Base-by-base conservation (phyloP, 768 basidiomycete genomes). In the Leccinum incarnatum region DNA sequence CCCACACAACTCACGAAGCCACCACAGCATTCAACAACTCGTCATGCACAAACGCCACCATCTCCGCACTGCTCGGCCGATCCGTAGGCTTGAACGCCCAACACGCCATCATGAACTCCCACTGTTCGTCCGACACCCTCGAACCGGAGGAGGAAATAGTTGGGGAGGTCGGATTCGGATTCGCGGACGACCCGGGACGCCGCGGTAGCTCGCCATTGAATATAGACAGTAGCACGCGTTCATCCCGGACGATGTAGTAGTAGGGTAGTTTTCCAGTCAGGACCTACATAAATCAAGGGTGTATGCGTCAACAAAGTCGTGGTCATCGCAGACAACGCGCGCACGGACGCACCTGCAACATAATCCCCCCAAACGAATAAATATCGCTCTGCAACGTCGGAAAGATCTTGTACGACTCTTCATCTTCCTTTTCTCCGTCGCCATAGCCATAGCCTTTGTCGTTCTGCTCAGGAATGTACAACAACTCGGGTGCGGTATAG, bases 401-500 rank as follows among this genome's bases (percentile, higher is more conserved):
- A 53, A 60, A 53, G 30, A 60, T 47, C 34, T 32, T 53, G 21
- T 2, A 14, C 7, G 8, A 0, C 1, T 49, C 42, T 2, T 56
- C 54, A 6, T 47, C 29, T 19, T 45, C 42, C 42, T 19, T 19
- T 45, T 19, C 19, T 45, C 42, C 42, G 0, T 45, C 11, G 19
- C 5, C 42, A 45, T 19, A 17, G 17, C n/a, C 17, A n/a, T n/a
- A n/a, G 40, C 40, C 40, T 2, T 54, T 52, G 17, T 46, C 29
- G 3, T 47, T 46, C 5, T 30, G 9, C 17, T 4, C 32, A 1
- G 37, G 23, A 14, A 63, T 32, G 1, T 29, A n/a, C 54, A 78
- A 74, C 0, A 83, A 62, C 30, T 76, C 68, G 0, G 79, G 71
- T 29, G 81, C 81, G 10, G 81, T 77, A 79, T 81, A 83, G 2